A percentile compares a stretch with the other conserved stretches of the same genome.
phyloP scores from a whole-genome alignment of 2,329 filamentous ascomycete genomes.

The Parasarocladium wereldwijsianum region DNA sequence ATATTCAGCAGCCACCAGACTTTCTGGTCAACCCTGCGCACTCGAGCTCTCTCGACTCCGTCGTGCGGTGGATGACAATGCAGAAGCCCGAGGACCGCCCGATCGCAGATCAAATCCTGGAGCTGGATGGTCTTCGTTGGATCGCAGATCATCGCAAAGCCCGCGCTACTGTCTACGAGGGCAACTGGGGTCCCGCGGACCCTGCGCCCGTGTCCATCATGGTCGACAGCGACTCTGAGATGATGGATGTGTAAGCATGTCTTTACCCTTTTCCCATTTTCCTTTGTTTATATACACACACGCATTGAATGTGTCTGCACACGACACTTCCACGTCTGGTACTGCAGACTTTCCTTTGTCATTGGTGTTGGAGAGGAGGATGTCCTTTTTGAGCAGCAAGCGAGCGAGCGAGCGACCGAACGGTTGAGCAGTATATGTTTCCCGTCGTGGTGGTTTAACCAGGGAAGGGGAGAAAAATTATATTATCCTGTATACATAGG shows the following conservation, averaged over 20 bases:
- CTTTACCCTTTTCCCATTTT: too few relatives aligned
- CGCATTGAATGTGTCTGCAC: neutral
- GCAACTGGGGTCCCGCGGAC: slow-evolving; percentile 79
- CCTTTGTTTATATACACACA: too few relatives aligned
- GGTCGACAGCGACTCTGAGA: slow-evolving; percentile 36
- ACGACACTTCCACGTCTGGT: neutral
- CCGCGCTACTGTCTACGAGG: slow-evolving; percentile 90
- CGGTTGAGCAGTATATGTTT: neutral
- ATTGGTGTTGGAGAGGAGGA: neutral
- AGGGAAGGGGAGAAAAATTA: too few relatives aligned
- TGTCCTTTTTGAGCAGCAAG: neutral
- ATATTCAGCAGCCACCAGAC: slow-evolving; percentile 49
- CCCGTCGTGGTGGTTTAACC: too few relatives aligned
- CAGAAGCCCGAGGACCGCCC: slow-evolving; percentile 63
- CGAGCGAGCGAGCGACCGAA: neutral
- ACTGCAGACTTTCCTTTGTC: neutral
- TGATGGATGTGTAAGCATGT: slow-evolving; percentile 46
- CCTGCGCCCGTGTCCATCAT: slow-evolving; percentile 23
- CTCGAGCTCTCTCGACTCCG: slow-evolving; percentile 61
- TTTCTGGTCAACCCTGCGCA: slow-evolving; percentile 79
- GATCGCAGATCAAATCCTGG: slow-evolving; percentile 56
- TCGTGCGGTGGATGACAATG: slow-evolving; percentile 80
- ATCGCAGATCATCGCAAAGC: slow-evolving; percentile 62
- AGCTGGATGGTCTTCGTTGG: slow-evolving; percentile 64
- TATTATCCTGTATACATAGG: slow-evolving; percentile 4